These are phyloP conservation scores for Ceratobasidium sp. DNA, from an alignment of 1,284 basidiomycete genomes.

Conservation along the genomic window DNA sequence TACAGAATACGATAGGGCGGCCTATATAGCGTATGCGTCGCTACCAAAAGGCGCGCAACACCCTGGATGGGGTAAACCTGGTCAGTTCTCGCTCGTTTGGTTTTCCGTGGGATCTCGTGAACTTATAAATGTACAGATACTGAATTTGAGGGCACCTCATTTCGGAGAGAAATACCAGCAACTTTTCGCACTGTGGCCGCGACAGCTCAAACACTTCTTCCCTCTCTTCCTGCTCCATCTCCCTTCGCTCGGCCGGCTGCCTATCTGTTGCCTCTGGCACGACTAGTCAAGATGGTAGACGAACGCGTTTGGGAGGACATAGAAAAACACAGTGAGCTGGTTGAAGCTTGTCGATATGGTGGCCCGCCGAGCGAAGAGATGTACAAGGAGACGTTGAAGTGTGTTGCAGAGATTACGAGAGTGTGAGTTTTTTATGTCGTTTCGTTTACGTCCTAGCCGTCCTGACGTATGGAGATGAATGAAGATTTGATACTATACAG, in stretches of 20 bases:
- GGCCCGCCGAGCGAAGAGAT: constrained; percentile 49
- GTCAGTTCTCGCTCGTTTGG: constrained; percentile 11
- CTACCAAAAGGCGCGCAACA: constrained; percentile 44
- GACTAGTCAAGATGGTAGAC: constrained; percentile 35
- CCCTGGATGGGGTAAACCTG: constrained; percentile 50
- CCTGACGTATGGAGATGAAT: neutral
- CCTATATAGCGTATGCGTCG: constrained; percentile 44
- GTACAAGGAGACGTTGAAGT: constrained; percentile 49
- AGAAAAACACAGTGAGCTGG: constrained; percentile 42
- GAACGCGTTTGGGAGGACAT: constrained; percentile 36
- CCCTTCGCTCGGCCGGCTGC: constrained; percentile 43
- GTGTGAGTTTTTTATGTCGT: constrained; percentile 36
- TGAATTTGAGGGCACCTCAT: constrained; percentile 46
- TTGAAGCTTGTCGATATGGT: constrained; percentile 48
- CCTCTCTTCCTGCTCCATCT: constrained; percentile 46
- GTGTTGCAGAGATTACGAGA: constrained; percentile 49
- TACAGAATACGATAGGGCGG: constrained; percentile 48
- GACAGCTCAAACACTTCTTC: constrained; percentile 45
- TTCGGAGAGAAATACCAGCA: constrained; percentile 47
- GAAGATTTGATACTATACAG: constrained; percentile 34
- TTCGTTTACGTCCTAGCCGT: neutral
- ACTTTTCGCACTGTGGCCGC: constrained; percentile 44
- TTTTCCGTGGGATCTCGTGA: neutral
- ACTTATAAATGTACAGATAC: constrained; percentile 38
- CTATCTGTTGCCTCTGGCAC: constrained; percentile 44